Base-by-base conservation (phyloP, 495 filamentous ascomycete genomes). In the Tuber borchii region DNA sequence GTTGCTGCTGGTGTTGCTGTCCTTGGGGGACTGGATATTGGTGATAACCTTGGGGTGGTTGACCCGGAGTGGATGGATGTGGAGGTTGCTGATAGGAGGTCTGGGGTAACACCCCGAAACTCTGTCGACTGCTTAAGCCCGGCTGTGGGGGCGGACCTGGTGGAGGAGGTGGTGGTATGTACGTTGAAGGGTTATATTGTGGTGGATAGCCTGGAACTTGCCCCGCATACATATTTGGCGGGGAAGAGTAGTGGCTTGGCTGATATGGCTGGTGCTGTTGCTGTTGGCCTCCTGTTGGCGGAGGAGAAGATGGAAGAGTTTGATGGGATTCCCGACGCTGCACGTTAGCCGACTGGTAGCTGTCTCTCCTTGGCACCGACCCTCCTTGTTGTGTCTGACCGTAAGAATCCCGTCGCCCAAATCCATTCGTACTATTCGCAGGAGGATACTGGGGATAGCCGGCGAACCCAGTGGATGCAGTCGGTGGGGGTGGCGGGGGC, bases 121-220 rank as follows among this genome's bases (percentile, higher is more conserved):
- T 82, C 61, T 77, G 74, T 48, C 81, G 75, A 73, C 45, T 70
- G 51, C 71, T 75, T 70, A 81, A 37, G 26, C 91, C 90, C 65
- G 76, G 77, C 10, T 90, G 85, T 56, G 93, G 91, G 48, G 93
- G 91, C 14, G 93, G 93, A 19, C 91, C 92, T 4, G 91, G 92
- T 0, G 95, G 95, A 31, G 95, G 95, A 14, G 95, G 95, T 1
- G 95, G 95, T 1, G 94, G 95, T 51, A 97, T 89, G 83, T 97
- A 97, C 26, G 93, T 93, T 26, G 89, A 89, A 45, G 93, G 93
- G 78, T 95, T 86, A 71, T 84, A 84, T 69, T 86, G 85, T 71
- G 82, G 82, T 19, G 79, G 77, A 39, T 76, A 78, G 31, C 82
- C 73, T 69, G 75, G 73, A 17, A 78, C 71, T 71, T 80, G 76